phyloP scores from a whole-genome alignment of 1,284 basidiomycete genomes.

The Tremellales sp. region DNA sequence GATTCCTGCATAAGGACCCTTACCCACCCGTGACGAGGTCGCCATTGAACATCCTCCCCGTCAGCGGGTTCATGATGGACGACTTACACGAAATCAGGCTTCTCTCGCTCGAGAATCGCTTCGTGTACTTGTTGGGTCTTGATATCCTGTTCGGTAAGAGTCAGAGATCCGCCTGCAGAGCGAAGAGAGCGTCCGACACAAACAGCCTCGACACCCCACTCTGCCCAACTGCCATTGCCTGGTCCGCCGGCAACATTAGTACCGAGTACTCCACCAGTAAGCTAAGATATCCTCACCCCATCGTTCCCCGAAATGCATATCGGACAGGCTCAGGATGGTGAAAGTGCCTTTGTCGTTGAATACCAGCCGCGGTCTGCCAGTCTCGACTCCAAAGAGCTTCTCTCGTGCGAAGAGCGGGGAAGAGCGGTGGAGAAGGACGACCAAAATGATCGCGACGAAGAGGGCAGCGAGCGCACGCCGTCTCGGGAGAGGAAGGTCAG shows the following conservation, averaged over 20 bases:
- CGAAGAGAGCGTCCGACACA: no score
- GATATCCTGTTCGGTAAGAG: conserved; percentile 11
- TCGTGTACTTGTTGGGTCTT: conserved; percentile 14
- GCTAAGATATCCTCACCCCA: conserved; percentile 5
- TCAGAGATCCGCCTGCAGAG: not conserved
- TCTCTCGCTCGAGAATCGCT: conserved; percentile 14
- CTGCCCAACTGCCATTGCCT: conserved; percentile 11
- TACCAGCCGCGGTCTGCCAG: conserved; percentile 9
- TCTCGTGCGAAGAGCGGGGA: no score
- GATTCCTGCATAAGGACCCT: not conserved
- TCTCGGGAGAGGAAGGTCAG: no score
- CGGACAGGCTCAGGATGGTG: conserved; percentile 14
- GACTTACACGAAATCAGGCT: conserved; percentile 16
- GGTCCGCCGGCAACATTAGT: not conserved
- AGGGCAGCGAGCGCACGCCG: no score
- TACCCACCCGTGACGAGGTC: conserved; percentile 20
- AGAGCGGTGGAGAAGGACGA: no score
- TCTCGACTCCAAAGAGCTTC: not conserved
- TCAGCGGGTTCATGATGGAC: not conserved
- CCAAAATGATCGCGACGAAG: no score
- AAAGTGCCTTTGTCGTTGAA: conserved; percentile 14
- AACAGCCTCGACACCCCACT: conserved; percentile 14
- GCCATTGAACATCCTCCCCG: conserved; percentile 17
- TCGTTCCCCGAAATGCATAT: conserved; percentile 27
- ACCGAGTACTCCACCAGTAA: not conserved